A percentile compares a stretch with the other conserved stretches of the same genome.
Evolutionary conservation across 192 early-diverging fungal species (phyloP).

Genomic region (Coemansia sp.): DNA sequence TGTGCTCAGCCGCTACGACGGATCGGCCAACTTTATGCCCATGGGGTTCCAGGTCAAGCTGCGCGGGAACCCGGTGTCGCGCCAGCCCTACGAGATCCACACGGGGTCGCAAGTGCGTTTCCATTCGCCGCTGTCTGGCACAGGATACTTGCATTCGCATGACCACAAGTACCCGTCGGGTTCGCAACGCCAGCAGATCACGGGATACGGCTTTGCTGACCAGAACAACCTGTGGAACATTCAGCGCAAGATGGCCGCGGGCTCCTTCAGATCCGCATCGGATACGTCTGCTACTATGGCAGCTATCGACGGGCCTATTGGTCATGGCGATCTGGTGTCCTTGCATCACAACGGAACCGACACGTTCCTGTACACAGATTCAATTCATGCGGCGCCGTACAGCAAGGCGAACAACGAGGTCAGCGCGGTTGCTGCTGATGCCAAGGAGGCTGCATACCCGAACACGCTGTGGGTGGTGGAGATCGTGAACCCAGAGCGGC

Average conservation of each 20-base stretch:
- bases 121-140: conserved; percentile 29
- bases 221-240: conserved; percentile 80
- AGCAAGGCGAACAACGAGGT: conserved; percentile 68
- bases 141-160: conserved; percentile 61
- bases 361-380: conserved; percentile 62
- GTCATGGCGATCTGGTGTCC: conserved; percentile 71
- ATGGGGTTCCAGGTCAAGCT: conserved; percentile 44
- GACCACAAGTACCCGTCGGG: conserved; percentile 65
- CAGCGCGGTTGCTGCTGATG: conserved; percentile 35
- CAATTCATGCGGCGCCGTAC: conserved; percentile 61
- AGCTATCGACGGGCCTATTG: conserved; percentile 57
- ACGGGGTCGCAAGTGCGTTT: conserved; percentile 40
- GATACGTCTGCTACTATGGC: conserved; percentile 1
- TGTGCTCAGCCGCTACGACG: conserved; percentile 65
- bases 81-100: conserved; percentile 49
- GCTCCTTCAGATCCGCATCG: conserved; percentile 12
- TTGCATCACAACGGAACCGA: conserved; percentile 65
- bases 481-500: conserved; percentile 60
- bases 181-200: conserved; percentile 75
- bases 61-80: conserved; percentile 38
- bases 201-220: conserved; percentile 81
- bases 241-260: conserved; percentile 34
- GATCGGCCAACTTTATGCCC: conserved; percentile 53
- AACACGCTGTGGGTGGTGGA: conserved; percentile 90
- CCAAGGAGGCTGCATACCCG: conserved; percentile 32